Percentiles rank a stretch among this genome's conserved stretches.
Conservation (phyloP, 805 yeast genomes). For the Lipomyces orientalis region DNA sequence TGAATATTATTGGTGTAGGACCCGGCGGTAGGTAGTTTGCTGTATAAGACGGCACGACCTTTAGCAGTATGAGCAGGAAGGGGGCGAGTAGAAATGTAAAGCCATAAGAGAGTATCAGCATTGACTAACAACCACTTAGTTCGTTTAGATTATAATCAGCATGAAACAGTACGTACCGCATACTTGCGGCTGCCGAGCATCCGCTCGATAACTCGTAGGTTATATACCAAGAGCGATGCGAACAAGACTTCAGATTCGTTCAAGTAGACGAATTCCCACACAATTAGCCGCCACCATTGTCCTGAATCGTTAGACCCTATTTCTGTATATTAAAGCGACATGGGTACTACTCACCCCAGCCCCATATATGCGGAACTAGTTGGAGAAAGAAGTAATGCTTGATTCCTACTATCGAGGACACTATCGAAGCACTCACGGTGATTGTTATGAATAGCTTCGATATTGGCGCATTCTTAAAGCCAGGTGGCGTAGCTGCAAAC, state of each 20-base stretch:
- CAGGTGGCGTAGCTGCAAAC: constrained; percentile 49
- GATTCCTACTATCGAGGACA: constrained; percentile 47
- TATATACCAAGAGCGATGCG: constrained; percentile 47
- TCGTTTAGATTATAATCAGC: neutral
- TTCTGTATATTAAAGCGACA: constrained; percentile 18
- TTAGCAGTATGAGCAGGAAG: constrained; percentile 27
- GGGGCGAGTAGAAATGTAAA: constrained; percentile 39
- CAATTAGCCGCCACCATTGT: constrained; percentile 47
- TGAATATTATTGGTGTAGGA: constrained; percentile 47
- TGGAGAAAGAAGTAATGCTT: constrained; percentile 47
- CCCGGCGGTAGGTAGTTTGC: constrained; percentile 45
- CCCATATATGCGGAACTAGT: constrained; percentile 46
- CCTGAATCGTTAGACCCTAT: constrained; percentile 31
- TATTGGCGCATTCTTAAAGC: constrained; percentile 48
- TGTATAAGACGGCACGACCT: constrained; percentile 30
- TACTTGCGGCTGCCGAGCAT: constrained; percentile 48
- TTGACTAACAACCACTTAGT: constrained; percentile 18
- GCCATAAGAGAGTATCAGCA: constrained; percentile 38
- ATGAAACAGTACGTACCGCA: constrained; percentile 38
- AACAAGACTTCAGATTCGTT: constrained; percentile 49
- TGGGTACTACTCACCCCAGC: constrained; percentile 41
- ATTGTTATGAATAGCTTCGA: constrained; percentile 42
- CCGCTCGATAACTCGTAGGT: constrained; percentile 50
- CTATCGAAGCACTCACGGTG: constrained; percentile 44
- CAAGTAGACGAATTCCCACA: constrained; percentile 43